Base-by-base conservation (phyloP, 2,329 filamentous ascomycete genomes). In the Diaporthe sp. region DNA sequence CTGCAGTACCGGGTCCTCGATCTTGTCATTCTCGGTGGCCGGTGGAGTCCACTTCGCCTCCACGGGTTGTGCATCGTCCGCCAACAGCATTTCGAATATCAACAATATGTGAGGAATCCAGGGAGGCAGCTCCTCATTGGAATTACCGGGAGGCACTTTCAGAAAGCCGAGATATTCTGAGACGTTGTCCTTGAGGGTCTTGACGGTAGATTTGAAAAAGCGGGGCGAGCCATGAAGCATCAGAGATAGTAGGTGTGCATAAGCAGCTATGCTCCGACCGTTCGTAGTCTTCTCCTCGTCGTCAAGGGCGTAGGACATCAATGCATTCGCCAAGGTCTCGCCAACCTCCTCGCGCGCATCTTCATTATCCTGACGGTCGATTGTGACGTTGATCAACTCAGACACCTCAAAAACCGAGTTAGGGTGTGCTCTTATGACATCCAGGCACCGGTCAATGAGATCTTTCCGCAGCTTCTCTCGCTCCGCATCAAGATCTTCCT, bases 71-170 rank as follows among this genome's bases (percentile, higher is more conserved):
- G 95, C 93, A 83, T 98, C 97, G 80, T 98, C 94, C 20, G 94
- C 93, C n/a, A 99, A 87, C 44, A 98, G 88, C 72, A 94, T 94
- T 86, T 99, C 97, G 67, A 98, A 89, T 68, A 99, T 94, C 22
- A 98, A 89, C 47, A 99, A 88, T 44, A 98, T 92, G 81, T 97
- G 96, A 17, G 95, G 94, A 78, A 98, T 93, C 95, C 96, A 99
- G 1, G 95, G 94, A 6, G 95, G 94, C n/a, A 95, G 87, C 75
- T 97, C 94, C 67, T 98, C 94, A 0, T 89, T 86, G 4, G 93
- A 88, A 74, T 93, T 90, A 37, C 92, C 90, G 0, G 91, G 86
- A 7, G 91, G 87, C 5, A 95, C 86, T 80, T 94, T 93, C 79
- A 99, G 90, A 83, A 98, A 98, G 3, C 88, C 89, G 39, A 98